These are phyloP conservation scores for Clonostachys rhizophaga DNA, from an alignment of 2,329 filamentous ascomycete species.

Conservation along the genomic window DNA sequence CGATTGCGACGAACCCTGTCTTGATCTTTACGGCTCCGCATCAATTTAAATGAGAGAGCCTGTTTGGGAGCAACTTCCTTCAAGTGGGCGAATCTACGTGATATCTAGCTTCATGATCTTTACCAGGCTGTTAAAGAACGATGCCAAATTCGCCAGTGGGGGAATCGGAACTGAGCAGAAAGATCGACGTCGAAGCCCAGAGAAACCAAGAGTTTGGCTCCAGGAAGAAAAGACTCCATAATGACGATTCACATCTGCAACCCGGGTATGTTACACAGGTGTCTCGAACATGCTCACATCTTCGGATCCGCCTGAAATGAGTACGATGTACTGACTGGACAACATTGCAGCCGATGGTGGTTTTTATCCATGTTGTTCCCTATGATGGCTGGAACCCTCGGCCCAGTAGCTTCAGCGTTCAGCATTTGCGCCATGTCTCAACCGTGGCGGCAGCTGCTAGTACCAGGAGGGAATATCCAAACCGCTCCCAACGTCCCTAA, in stretches of 20 bases:
- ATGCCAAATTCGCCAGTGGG: too few species aligned
- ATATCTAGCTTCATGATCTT: too few species aligned
- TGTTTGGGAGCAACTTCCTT: too few species aligned
- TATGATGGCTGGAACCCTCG: constrained; percentile 77
- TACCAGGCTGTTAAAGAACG: too few species aligned
- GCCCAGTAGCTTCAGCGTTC: constrained; percentile 82
- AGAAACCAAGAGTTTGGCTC: too few species aligned
- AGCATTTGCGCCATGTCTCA: constrained; percentile 82
- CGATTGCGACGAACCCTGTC: too few species aligned
- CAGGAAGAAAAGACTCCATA: constrained; percentile 18
- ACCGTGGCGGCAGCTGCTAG: constrained; percentile 64
- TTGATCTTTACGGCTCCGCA: too few species aligned
- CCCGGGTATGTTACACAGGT: constrained; percentile 28
- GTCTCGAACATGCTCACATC: too few species aligned
- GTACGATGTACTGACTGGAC: neutral
- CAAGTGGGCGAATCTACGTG: too few species aligned
- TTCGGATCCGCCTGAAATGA: neutral
- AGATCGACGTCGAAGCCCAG: too few species aligned
- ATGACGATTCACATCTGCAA: constrained; percentile 34
- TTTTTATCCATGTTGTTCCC: constrained; percentile 63
- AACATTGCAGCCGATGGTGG: constrained; percentile 50
- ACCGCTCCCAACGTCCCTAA: constrained; percentile 54
- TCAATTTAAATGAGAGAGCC: too few species aligned
- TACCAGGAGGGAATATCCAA: constrained; percentile 38
- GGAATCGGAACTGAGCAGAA: too few species aligned